phyloP scores from a whole-genome alignment of 139 green algal species.

The Chlamydomonas schloesseri region DNA sequence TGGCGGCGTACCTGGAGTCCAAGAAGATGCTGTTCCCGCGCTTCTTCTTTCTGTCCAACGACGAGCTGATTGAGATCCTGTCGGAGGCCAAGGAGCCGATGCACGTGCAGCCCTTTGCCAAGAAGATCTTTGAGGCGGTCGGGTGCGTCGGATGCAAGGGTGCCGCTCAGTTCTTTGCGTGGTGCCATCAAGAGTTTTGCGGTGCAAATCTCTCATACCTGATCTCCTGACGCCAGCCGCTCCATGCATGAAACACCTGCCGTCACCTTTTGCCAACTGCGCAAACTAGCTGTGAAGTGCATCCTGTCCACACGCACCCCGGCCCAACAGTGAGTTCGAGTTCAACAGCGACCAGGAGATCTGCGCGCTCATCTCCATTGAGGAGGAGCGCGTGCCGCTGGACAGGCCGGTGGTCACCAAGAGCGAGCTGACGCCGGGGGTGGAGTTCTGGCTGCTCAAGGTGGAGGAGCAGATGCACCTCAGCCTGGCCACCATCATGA shows the following conservation, averaged over 20 bases:
- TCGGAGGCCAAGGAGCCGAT: constrained; percentile 69
- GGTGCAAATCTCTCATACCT: too few species aligned
- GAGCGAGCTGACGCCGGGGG: constrained; percentile 55
- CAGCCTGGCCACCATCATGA: constrained; percentile 53
- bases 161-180: neutral
- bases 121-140: constrained; percentile 82
- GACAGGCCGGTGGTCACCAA: constrained; percentile 49
- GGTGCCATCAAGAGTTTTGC: too few species aligned
- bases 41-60: constrained; percentile 78
- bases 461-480: constrained; percentile 66
- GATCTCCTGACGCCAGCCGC: too few species aligned
- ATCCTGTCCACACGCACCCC: too few species aligned
- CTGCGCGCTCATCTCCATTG: constrained; percentile 53
- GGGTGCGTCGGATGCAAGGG: neutral
- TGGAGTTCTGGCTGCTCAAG: constrained; percentile 76
- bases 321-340: constrained; percentile 46
- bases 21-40: constrained; percentile 69
- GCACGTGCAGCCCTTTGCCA: constrained; percentile 73
- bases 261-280: too few species aligned
- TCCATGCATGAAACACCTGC: too few species aligned
- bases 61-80: constrained; percentile 79
- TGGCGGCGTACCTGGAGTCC: constrained; percentile 68
- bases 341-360: constrained; percentile 56
- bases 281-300: too few species aligned
- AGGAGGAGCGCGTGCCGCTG: constrained; percentile 67